phyloP scores from a whole-genome alignment of 768 basidiomycete species.

The Boletus speciosus region DNA sequence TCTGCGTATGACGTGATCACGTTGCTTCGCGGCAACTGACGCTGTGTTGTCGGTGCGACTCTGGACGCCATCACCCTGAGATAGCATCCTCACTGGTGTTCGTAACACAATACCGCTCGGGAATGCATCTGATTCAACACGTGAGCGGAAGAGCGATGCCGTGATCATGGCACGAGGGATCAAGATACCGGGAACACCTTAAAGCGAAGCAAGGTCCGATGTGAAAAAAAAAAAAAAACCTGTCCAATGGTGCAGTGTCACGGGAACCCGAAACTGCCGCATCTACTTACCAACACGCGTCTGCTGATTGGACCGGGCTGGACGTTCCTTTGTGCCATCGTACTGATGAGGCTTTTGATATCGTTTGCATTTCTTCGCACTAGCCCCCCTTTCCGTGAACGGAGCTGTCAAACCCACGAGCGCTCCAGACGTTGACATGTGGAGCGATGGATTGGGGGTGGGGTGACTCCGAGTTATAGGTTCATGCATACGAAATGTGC shows the following conservation, averaged over 20 bases:
- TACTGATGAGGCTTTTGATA: background rate
- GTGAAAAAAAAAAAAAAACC: background rate
- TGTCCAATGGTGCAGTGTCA: too few species aligned
- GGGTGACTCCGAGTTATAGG: background rate
- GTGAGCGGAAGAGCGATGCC: background rate
- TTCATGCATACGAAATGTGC: background rate
- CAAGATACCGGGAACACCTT: background rate
- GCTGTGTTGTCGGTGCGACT: background rate
- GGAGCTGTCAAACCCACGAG: background rate
- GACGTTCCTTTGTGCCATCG: too few species aligned
- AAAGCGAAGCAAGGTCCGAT: background rate
- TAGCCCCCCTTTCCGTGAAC: background rate
- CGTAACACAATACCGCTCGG: background rate
- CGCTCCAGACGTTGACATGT: background rate
- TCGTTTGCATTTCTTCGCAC: background rate
- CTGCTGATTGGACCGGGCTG: background rate
- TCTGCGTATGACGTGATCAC: background rate
- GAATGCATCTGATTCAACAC: background rate
- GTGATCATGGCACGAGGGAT: background rate
- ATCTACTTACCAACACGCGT: background rate
- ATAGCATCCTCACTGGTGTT: background rate
- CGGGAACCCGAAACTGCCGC: background rate
- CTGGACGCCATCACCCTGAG: background rate
- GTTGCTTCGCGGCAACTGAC: conserved; percentile 5
- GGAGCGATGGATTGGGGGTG: background rate